Percentiles rank a stretch among this genome's conserved stretches.
Conservation (phyloP, 305 asterid genomes). For the Plantago coronopus region DNA sequence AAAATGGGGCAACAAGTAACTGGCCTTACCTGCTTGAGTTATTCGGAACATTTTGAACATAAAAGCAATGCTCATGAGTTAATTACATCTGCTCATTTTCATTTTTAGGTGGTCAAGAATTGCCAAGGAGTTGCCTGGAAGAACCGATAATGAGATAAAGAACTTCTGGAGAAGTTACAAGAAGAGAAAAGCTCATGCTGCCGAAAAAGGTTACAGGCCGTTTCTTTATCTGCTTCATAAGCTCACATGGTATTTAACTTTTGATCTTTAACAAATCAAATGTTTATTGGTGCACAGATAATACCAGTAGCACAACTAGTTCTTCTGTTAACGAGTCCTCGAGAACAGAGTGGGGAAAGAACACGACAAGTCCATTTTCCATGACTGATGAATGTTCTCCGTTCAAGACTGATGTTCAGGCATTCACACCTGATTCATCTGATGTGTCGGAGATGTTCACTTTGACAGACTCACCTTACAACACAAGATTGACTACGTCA, state of each 20-base stretch:
- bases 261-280: no score
- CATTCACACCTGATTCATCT: slow-evolving; percentile 21
- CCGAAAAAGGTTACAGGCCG: slow-evolving; percentile 31
- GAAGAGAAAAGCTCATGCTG: slow-evolving; percentile 36
- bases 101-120: slow-evolving; percentile 65
- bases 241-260: no score
- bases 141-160: slow-evolving; percentile 77
- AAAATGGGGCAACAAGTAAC: slow-evolving; percentile 79
- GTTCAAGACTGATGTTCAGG: slow-evolving; percentile 19
- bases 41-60: not conserved
- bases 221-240: not conserved
- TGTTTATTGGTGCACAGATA: slow-evolving; percentile 21
- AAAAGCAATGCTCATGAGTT: not conserved
- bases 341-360: slow-evolving; percentile 20
- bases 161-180: slow-evolving; percentile 66
- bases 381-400: slow-evolving; percentile 14
- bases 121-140: slow-evolving; percentile 63
- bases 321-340: slow-evolving; percentile 11
- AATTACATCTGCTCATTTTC: not conserved
- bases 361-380: slow-evolving; percentile 23
- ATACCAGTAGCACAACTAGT: slow-evolving; percentile 12
- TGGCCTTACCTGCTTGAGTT: not conserved
- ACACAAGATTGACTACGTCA: slow-evolving; percentile 41
- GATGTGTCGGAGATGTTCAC: slow-evolving; percentile 23
- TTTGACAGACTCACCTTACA: slow-evolving; percentile 40